Evolutionary conservation across 163 green algal species (phyloP).

Genomic region (Coccomyxa subellipsoidea): DNA sequence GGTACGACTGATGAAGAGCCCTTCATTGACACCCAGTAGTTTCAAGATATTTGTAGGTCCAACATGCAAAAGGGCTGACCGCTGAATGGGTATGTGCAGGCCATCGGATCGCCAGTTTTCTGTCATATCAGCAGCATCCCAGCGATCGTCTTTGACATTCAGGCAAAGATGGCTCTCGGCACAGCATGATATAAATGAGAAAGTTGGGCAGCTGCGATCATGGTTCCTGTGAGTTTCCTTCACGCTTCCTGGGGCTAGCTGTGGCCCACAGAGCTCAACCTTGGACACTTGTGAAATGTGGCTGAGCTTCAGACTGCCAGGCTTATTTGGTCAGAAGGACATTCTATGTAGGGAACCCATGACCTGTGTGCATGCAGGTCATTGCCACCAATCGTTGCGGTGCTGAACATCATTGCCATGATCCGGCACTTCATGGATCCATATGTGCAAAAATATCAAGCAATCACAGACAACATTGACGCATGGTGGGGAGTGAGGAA

Average conservation of each 20-base stretch:
- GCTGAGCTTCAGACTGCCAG: too few relatives aligned
- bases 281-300: too few relatives aligned
- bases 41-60: background rate
- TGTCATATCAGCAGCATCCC: background rate
- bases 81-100: background rate
- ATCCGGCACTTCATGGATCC: background rate
- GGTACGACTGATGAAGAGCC: background rate
- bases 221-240: background rate
- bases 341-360: background rate
- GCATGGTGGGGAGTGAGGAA: conserved; percentile 13
- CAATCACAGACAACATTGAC: background rate
- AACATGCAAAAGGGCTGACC: background rate
- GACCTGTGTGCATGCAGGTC: conserved; percentile 15
- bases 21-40: background rate
- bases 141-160: background rate
- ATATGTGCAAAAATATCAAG: background rate
- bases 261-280: too few relatives aligned
- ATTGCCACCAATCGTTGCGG: conserved; percentile 9
- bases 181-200: background rate
- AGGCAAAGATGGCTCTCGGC: background rate
- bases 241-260: background rate
- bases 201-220: background rate
- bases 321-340: too few relatives aligned
- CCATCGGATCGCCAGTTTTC: background rate
- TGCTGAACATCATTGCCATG: background rate